phyloP scores from a whole-genome alignment of 2,329 filamentous ascomycete species.

The Coleophoma cylindrospora region DNA sequence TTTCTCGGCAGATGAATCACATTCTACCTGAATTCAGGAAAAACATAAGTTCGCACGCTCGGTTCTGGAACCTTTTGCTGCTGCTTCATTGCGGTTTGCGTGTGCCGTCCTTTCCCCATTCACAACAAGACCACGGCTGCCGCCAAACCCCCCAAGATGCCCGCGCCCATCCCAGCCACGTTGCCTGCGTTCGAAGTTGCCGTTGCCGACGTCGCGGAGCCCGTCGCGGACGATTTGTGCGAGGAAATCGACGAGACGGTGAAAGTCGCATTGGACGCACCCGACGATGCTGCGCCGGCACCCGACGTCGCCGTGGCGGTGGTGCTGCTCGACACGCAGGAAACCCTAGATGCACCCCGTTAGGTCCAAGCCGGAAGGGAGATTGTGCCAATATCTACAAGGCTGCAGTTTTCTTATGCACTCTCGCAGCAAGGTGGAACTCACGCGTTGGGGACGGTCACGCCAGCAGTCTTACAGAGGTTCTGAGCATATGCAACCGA shows the following conservation, averaged over 20 bases:
- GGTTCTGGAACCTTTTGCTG: too few relatives aligned
- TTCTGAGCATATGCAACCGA: constrained; percentile 27
- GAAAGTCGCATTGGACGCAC: constrained; percentile 1
- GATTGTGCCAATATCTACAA: too few relatives aligned
- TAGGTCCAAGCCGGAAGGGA: too few relatives aligned
- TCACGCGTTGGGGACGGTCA: constrained; percentile 19
- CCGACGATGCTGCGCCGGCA: constrained; percentile 1
- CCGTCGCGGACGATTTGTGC: constrained; percentile 1
- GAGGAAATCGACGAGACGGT: background rate
- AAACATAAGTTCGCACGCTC: too few relatives aligned
- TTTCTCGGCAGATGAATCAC: too few relatives aligned
- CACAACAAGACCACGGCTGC: constrained; percentile 16
- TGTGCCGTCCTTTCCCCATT: background rate
- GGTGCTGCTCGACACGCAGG: constrained; percentile 7
- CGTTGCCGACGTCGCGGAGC: constrained; percentile 6
- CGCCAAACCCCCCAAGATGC: constrained; percentile 18
- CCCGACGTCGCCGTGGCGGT: constrained; percentile 2
- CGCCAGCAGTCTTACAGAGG: constrained; percentile 28
- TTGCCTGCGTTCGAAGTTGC: constrained; percentile 13
- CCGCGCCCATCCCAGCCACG: constrained; percentile 15
- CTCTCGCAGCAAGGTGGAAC: too few relatives aligned
- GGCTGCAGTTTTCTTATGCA: too few relatives aligned
- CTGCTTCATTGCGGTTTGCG: too few relatives aligned
- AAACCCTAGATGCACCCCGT: background rate
- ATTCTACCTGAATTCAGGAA: too few relatives aligned